Conservation (phyloP, 2,329 filamentous ascomycete species). For the Aspergillus pseudoterreus region DNA sequence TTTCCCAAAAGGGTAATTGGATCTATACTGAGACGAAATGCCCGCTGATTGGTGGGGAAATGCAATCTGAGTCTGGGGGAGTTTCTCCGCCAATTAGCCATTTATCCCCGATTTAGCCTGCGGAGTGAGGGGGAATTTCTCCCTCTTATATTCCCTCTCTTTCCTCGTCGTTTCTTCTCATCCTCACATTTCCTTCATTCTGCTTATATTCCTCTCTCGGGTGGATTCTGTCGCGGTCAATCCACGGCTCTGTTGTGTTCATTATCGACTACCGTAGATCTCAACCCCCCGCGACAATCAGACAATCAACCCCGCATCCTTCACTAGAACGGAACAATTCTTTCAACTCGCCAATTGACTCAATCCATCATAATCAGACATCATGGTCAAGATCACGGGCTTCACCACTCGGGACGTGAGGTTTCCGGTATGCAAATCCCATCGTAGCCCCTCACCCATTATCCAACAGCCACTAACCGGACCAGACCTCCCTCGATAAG, state of each 20-base stretch:
- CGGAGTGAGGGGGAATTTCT: no score
- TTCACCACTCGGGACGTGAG: slow-evolving; percentile 71
- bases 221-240: not conserved
- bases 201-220: not conserved
- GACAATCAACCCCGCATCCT: not conserved
- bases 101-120: no score
- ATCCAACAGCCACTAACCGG: slow-evolving; percentile 1
- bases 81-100: no score
- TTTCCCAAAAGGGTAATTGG: no score
- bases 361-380: slow-evolving; percentile 11
- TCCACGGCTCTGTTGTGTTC: no score
- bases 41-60: no score
- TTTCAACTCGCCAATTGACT: not conserved
- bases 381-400: slow-evolving; percentile 64
- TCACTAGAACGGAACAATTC: not conserved
- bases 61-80: no score
- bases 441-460: not conserved
- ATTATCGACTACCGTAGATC: no score
- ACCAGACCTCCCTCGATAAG: slow-evolving; percentile 82
- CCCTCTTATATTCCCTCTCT: not conserved
- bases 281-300: no score
- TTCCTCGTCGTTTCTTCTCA: not conserved
- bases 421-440: slow-evolving; percentile 53
- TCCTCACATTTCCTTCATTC: not conserved
- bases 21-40: no score